Evolutionary conservation across 129 eudicot species (phyloP), one percentile per base, ranked within the genome.

Genomic region (Glebionis coronaria): DNA sequence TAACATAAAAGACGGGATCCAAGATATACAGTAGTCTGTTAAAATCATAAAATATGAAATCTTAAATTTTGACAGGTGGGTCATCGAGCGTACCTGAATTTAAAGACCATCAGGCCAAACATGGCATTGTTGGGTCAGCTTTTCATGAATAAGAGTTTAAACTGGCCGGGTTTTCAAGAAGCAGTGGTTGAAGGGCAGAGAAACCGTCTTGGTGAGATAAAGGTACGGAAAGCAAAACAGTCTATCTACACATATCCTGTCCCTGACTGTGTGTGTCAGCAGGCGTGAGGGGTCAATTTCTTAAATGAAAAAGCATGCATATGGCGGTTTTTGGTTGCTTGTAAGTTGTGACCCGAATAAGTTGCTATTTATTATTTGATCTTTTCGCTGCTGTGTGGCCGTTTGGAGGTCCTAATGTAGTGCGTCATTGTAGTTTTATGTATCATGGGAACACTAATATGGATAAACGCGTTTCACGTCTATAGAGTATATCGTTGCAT

Each of bases 201-300:
- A 46, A 77, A 77, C 82, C 81, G 99, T 65, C 83, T 80, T 67
- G 97, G 99, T 4, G 86, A 86, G 67, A 77, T 89, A 63, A 85
- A 84, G 69, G 44, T 81, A 15, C 78, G 99, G 20, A 89, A 86
- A 71, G 78, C 76, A 12, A 72, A 77, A 63, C 97, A 93, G 69
- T 89, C 99, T 0, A 74, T 89, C 20, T 93, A 86, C 69, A 93
- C 97, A 3, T 93, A 93, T 52, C 99, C 99, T 68, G 93, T 90
- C 25, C 99, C 99, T 18, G 99, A 93, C 81, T 93, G 99, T 58
- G 91, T 93, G 90, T 93, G 99, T 75, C 88, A 74, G 63, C 86
- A 76, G 59, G 86, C 62, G 58, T 23, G 44, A 27, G 55, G 15
- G 28, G 27, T 14, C 46, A 49, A 19, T 35, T 27, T 49, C 10